phyloP scores from a whole-genome alignment of 306 rosid species.

The Sindora glabra region DNA sequence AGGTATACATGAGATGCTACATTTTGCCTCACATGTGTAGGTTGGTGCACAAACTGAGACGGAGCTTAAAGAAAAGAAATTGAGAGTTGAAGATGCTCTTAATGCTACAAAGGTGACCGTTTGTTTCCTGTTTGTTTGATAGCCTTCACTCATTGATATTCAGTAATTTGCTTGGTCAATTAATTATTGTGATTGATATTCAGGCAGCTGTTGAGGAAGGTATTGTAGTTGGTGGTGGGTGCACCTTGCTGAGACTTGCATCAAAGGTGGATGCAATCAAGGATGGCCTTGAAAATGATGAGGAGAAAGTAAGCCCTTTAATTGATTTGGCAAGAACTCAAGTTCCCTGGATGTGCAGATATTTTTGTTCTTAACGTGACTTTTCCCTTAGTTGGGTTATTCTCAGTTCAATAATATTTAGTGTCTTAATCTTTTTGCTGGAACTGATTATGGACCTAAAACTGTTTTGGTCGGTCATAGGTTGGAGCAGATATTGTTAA shows the following conservation, averaged over 20 bases:
- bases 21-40: slow-evolving; percentile 23
- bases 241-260: slow-evolving; percentile 90
- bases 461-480: slow-evolving; percentile 27
- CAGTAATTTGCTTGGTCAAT: too few relatives aligned
- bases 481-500: slow-evolving; percentile 96
- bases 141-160: too few relatives aligned
- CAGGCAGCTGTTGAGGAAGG: slow-evolving; percentile 99
- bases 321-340: neutral
- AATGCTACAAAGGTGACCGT: slow-evolving; percentile 84
- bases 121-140: too few relatives aligned
- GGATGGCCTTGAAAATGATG: slow-evolving; percentile 72
- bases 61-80: slow-evolving; percentile 94
- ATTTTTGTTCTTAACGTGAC: neutral
- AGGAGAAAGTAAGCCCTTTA: slow-evolving; percentile 63
- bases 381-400: neutral
- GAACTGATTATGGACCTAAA: neutral
- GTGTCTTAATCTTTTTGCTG: neutral
- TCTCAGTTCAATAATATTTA: neutral
- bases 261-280: slow-evolving; percentile 87
- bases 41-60: slow-evolving; percentile 99
- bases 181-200: neutral
- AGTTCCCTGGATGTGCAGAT: neutral
- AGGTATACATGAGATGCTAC: neutral
- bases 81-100: slow-evolving; percentile 98
- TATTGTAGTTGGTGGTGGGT: slow-evolving; percentile 99